Conservation (phyloP, 805 yeast genomes). For the Ogataea minuta region DNA sequence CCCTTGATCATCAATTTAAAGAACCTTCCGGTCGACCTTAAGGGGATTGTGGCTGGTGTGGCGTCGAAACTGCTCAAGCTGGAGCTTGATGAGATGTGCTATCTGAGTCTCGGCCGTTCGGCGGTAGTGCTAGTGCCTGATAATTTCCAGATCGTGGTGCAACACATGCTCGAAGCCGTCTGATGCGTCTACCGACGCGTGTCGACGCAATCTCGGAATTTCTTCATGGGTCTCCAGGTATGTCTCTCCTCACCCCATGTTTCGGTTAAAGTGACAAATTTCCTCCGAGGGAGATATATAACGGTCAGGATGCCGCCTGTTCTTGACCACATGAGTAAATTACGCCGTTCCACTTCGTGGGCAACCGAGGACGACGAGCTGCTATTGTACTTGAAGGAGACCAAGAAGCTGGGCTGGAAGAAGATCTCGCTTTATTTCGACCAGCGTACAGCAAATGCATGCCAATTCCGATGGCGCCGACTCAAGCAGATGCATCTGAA, state of each 20-base stretch:
- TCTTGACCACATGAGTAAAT: not conserved
- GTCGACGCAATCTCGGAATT: constrained; percentile 2
- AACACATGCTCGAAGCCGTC: constrained; percentile 12
- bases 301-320: not conserved
- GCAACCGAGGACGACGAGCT: constrained; percentile 71
- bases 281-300: constrained; percentile 1
- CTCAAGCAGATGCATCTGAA: constrained; percentile 45
- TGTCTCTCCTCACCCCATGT: no score
- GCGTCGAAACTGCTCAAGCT: constrained; percentile 45
- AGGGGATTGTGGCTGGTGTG: constrained; percentile 67
- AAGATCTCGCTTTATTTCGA: constrained; percentile 75
- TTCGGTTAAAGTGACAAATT: constrained; percentile 1
- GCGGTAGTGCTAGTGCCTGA: constrained; percentile 60
- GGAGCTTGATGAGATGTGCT: constrained; percentile 49
- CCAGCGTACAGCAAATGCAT: constrained; percentile 82
- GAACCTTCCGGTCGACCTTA: constrained; percentile 53
- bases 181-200: constrained; percentile 6
- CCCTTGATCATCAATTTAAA: constrained; percentile 57
- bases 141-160: constrained; percentile 32
- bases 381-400: constrained; percentile 73
- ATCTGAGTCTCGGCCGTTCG: constrained; percentile 57
- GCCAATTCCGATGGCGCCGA: constrained; percentile 88
- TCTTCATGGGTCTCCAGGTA: not conserved
- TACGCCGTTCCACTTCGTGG: constrained; percentile 47
- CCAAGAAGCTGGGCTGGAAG: constrained; percentile 83